Conservation (phyloP, 2,329 filamentous ascomycete genomes). For the Didymosphaeria variabile region DNA sequence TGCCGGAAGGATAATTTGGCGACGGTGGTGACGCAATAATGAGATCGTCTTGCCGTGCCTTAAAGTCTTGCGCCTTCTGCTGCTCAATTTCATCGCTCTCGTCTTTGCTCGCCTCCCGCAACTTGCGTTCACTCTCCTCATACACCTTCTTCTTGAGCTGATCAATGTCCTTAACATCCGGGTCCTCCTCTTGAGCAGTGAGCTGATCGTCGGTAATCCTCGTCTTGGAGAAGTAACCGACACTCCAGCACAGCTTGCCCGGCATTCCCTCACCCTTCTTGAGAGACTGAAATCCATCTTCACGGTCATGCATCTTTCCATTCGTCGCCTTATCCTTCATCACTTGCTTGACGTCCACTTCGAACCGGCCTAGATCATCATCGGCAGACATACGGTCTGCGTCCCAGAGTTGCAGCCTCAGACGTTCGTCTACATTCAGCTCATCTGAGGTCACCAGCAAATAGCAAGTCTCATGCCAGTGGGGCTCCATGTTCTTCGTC, state of each 20-base stretch:
- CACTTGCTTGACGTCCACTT: conserved; percentile 71
- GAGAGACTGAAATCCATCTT: conserved; percentile 72
- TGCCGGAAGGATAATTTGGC: conserved; percentile 68
- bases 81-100: conserved; percentile 71
- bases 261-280: conserved; percentile 74
- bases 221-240: conserved; percentile 76
- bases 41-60: conserved; percentile 66
- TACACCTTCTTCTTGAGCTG: conserved; percentile 68
- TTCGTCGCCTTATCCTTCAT: conserved; percentile 68
- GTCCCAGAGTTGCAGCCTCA: conserved; percentile 78
- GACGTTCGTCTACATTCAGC: conserved; percentile 73
- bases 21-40: conserved; percentile 74
- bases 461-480: conserved; percentile 75
- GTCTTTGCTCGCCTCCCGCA: conserved; percentile 70
- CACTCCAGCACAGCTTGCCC: conserved; percentile 72
- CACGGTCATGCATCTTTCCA: conserved; percentile 69
- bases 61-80: conserved; percentile 73
- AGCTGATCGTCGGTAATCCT: conserved; percentile 70
- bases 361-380: conserved; percentile 77
- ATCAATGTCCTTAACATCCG: conserved; percentile 65
- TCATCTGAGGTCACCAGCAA: conserved; percentile 76
- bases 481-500: conserved; percentile 70
- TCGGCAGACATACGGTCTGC: conserved; percentile 77
- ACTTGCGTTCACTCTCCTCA: conserved; percentile 65
- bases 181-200: conserved; percentile 67